Evolutionary conservation across 768 basidiomycete species (phyloP).

Genomic region (Leccinum disarticulatum): DNA sequence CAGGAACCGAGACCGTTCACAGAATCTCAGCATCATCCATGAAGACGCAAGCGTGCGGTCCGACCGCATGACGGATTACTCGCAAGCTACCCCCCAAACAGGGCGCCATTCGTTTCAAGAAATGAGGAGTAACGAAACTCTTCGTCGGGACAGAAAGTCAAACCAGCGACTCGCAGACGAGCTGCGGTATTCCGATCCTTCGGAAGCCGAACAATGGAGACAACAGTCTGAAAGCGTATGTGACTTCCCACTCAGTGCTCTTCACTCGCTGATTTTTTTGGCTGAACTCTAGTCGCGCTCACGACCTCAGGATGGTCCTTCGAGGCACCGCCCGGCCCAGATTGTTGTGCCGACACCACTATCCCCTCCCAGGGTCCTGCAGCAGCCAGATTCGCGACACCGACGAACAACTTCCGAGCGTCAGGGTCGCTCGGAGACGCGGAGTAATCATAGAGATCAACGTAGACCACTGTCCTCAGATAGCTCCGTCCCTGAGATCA

Average conservation of each 20-base stretch:
- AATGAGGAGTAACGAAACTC: conserved; percentile 18
- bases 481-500: conserved; percentile 36
- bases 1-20: conserved; percentile 23
- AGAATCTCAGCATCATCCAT: conserved; percentile 32
- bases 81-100: conserved; percentile 23
- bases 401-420: conserved; percentile 25
- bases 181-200: conserved; percentile 36
- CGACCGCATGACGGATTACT: conserved; percentile 24
- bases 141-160: conserved; percentile 15
- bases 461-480: conserved; percentile 32
- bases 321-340: conserved; percentile 20
- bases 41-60: conserved; percentile 32
- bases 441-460: conserved; percentile 18
- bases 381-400: conserved; percentile 14
- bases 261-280: background rate
- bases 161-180: conserved; percentile 36
- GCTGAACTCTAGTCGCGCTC: conserved; percentile 15
- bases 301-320: conserved; percentile 13
- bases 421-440: conserved; percentile 24
- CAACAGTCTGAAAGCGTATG: conserved; percentile 22
- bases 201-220: conserved; percentile 33
- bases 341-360: conserved; percentile 28
- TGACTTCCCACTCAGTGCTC: background rate
- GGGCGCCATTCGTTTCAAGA: conserved; percentile 15
- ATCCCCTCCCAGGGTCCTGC: conserved; percentile 23